Percentiles rank a stretch among this genome's conserved stretches.
phyloP scores from a whole-genome alignment of 257 asterid species.

The Penstemon davidsonii region DNA sequence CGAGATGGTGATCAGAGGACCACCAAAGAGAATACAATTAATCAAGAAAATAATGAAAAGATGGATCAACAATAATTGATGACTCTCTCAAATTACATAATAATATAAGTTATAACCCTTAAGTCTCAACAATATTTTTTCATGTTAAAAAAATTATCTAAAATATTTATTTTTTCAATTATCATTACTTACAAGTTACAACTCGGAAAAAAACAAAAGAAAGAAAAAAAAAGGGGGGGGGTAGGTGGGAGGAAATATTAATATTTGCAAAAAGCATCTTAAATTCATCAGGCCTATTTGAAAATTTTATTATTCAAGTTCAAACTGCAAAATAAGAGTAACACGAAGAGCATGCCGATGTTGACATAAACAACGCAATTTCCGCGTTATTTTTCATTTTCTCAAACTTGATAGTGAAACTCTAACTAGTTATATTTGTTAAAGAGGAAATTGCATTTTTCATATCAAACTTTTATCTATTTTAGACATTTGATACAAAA shows the following conservation, averaged over 20 bases:
- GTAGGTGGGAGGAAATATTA: too few species aligned
- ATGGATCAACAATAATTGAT: neutral
- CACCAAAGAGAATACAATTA: neutral
- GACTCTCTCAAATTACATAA: too few species aligned
- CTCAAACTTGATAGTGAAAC: slow-evolving; percentile 1
- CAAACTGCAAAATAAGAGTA: neutral
- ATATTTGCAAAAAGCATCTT: neutral
- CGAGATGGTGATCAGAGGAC: neutral
- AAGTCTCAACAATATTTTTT: too few species aligned
- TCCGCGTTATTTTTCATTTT: neutral
- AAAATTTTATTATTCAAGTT: neutral
- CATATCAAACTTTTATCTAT: too few species aligned
- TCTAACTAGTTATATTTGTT: neutral
- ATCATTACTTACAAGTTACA: too few species aligned
- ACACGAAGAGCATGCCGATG: slow-evolving; percentile 5
- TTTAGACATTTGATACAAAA: too few species aligned
- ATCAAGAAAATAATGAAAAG: neutral
- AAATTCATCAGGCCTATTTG: slow-evolving; percentile 6
- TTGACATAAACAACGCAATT: slow-evolving; percentile 13
- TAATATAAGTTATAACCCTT: too few species aligned
- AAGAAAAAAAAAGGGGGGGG: too few species aligned
- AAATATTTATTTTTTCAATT: too few species aligned
- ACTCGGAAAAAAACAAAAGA: too few species aligned
- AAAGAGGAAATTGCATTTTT: too few species aligned
- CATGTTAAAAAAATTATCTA: too few species aligned